These are phyloP conservation scores for Teratosphaeria viscida DNA, from an alignment of 2,329 filamentous ascomycete species.

Conservation along the genomic window DNA sequence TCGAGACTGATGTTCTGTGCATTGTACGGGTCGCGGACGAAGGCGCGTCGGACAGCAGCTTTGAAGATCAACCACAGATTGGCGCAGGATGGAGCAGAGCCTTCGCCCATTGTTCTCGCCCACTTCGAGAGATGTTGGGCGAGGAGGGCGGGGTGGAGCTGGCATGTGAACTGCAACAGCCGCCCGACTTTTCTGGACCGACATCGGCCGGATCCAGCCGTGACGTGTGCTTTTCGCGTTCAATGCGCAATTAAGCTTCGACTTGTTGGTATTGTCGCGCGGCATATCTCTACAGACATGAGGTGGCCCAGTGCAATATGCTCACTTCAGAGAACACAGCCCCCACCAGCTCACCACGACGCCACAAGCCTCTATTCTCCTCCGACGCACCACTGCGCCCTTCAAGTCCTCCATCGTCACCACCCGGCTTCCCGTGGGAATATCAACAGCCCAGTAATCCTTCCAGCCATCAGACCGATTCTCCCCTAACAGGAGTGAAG, in stretches of 20 bases:
- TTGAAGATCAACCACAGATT: conserved; percentile 8
- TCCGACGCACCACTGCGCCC: conserved; percentile 16
- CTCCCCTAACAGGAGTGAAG: conserved; percentile 11
- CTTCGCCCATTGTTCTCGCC: background rate
- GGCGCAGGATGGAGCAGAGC: conserved; percentile 1
- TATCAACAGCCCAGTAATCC: conserved; percentile 10
- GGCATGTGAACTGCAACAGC: background rate
- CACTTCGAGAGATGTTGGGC: background rate
- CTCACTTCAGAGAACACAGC: conserved; percentile 4
- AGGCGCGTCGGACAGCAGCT: conserved; percentile 9
- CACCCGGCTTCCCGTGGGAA: conserved; percentile 35
- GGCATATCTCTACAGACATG: background rate
- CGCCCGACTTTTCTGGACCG: background rate
- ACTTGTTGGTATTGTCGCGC: background rate
- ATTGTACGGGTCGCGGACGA: conserved; percentile 9
- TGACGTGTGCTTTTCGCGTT: background rate
- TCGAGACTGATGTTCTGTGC: conserved; percentile 26
- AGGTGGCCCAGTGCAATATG: background rate
- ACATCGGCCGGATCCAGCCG: background rate
- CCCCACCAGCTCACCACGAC: conserved; percentile 14
- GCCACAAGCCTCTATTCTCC: conserved; percentile 13
- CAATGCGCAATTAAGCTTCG: background rate
- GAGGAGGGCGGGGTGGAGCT: background rate
- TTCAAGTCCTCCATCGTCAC: conserved; percentile 43
- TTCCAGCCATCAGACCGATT: conserved; percentile 14